Evolutionary conservation across 2,329 filamentous ascomycete genomes (phyloP), one percentile per base, ranked within the genome.

Genomic region (Metarhizium anisopliae): DNA sequence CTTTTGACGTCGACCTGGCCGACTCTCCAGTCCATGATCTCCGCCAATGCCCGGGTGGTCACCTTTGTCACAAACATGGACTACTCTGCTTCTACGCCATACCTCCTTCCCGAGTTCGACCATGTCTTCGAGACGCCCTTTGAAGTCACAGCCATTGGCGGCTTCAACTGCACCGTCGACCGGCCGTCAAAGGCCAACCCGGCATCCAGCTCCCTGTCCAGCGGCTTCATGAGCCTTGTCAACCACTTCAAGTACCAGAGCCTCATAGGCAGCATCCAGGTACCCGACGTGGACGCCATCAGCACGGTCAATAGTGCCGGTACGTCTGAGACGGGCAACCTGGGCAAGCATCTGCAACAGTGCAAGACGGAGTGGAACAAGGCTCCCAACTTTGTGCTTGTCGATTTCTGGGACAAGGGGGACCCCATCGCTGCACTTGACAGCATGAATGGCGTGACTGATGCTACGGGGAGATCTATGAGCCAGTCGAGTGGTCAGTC

Each of bases 341-440:
- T 84, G 47, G 82, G 82, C 47, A 67, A 68, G 51, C 79, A 84
- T 30, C 80, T 81, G 38, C 67, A 72, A 47, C 68, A 67, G 56
- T 92, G 83, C 67, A 70, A 73, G 53, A 65, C 62, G 2, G 70
- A 82, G 58, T 93, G 86, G 75, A 78, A 79, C n/a, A 70, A 73
- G 32, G 74, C 77, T 52, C 87, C 89, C n/a, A 84, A 78, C 3
- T 92, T 90, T 63, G 78, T 90, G 20, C 77, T 94, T 10, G 87
- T 93, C 1, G 89, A 95, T 70, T 93, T 90, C 69, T 91, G 85
- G 69, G 85, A 89, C 67, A 77, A 84, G 57, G 89, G 86, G 0
- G 83, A 86, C 0, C 81, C 87, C 36, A 82, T 94, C 55, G 74
- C 77, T 6, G 84, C 85, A 0, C 85, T 87, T 2, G 89, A 94